Conservation (phyloP, 805 yeast genomes). For the Saccharomycopsis sp. region DNA sequence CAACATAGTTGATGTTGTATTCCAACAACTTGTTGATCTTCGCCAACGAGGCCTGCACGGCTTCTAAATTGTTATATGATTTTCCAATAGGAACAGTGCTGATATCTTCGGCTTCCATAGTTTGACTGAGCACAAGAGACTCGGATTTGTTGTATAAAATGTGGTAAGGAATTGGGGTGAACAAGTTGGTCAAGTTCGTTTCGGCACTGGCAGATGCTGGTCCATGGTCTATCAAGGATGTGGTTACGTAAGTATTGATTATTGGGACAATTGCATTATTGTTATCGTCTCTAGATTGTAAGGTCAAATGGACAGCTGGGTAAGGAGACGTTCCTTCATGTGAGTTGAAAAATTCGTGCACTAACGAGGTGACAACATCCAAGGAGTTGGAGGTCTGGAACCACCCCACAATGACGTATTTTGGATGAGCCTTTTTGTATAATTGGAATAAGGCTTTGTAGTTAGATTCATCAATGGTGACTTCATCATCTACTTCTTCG, state of each 20-base stretch:
- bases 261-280: slow-evolving; percentile 45
- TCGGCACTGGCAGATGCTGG: slow-evolving; percentile 2
- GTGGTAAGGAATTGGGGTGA: slow-evolving; percentile 69
- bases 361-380: slow-evolving; percentile 66
- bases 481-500: slow-evolving; percentile 65
- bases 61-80: slow-evolving; percentile 37
- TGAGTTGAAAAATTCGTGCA: slow-evolving; percentile 77
- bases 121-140: slow-evolving; percentile 46
- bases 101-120: slow-evolving; percentile 34
- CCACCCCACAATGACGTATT: slow-evolving; percentile 80
- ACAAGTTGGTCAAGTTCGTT: slow-evolving; percentile 39
- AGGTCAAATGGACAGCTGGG: slow-evolving; percentile 75
- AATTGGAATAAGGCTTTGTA: slow-evolving; percentile 65
- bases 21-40: slow-evolving; percentile 43
- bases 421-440: slow-evolving; percentile 72
- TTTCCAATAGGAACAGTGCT: slow-evolving; percentile 27
- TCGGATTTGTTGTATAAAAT: slow-evolving; percentile 55
- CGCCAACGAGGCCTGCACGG: slow-evolving; percentile 40
- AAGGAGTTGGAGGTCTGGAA: slow-evolving; percentile 56
- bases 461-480: slow-evolving; percentile 69
- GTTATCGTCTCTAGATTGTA: slow-evolving; percentile 48
- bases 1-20: slow-evolving; percentile 42
- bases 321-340: slow-evolving; percentile 62
- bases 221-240: slow-evolving; percentile 43
- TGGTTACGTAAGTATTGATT: slow-evolving; percentile 66